Percentiles rank a stretch among this genome's conserved stretches.
phyloP scores from a whole-genome alignment of 805 yeast species.

The Yarrowia osloensis region DNA sequence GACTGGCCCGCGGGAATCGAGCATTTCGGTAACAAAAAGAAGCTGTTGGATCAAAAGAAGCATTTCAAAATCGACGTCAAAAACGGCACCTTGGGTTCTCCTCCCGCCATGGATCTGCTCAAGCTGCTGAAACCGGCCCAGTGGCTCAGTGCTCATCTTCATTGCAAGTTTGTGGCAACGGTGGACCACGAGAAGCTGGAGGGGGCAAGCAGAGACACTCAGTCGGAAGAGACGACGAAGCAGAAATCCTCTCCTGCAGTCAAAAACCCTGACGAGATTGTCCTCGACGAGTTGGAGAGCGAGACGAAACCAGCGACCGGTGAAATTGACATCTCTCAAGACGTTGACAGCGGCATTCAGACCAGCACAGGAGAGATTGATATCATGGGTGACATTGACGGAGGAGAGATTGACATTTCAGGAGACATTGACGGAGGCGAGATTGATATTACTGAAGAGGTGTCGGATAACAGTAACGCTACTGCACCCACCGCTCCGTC shows the following conservation, averaged over 20 bases:
- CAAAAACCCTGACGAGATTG: constrained; percentile 36
- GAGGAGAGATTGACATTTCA: not conserved
- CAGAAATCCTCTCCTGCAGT: not conserved
- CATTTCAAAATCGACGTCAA: constrained; percentile 67
- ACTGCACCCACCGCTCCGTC: not conserved
- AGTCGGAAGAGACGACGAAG: no score
- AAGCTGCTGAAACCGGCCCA: constrained; percentile 57
- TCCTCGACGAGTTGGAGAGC: constrained; percentile 33
- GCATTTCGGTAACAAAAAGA: constrained; percentile 57
- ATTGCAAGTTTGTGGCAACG: constrained; percentile 66
- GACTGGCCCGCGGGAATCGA: constrained; percentile 93
- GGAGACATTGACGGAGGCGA: not conserved
- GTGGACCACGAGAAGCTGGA: constrained; percentile 38
- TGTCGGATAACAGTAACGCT: no score
- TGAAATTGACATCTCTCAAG: not conserved
- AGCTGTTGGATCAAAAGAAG: constrained; percentile 60
- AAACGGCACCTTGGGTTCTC: constrained; percentile 67
- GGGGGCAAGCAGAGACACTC: not conserved
- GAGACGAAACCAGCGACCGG: not conserved
- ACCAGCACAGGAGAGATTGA: constrained; percentile 14
- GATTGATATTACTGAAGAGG: not conserved
- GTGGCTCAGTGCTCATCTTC: constrained; percentile 93
- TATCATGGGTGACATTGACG: not conserved
- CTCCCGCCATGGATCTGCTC: constrained; percentile 60
- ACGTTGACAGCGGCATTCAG: not conserved